A percentile compares a stretch with the other conserved stretches of the same genome.
These are phyloP conservation scores for Xylariales sp. DNA, from an alignment of 2,329 filamentous ascomycete genomes.

Conservation along the genomic window DNA sequence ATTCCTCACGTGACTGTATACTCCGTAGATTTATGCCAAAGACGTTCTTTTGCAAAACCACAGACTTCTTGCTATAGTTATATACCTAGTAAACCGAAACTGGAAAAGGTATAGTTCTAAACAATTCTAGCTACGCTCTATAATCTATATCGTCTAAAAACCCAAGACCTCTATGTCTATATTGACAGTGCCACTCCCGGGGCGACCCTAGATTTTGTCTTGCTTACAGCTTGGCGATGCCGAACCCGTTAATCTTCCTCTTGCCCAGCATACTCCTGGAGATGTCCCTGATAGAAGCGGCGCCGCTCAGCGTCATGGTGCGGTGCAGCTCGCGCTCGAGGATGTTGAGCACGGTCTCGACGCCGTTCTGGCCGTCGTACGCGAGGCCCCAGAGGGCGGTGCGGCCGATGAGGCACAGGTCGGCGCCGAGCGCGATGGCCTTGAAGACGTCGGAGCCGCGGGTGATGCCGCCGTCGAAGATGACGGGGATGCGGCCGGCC, in stretches of 20 bases:
- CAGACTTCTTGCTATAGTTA: too few species aligned
- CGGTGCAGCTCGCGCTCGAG: constrained; percentile 11
- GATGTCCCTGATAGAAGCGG: background rate
- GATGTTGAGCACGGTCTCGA: constrained; percentile 2
- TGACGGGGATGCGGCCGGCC: constrained; percentile 36
- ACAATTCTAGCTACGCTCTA: too few species aligned
- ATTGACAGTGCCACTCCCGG: too few species aligned
- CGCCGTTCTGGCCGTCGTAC: background rate
- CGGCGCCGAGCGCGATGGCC: constrained; percentile 12
- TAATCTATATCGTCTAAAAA: too few species aligned
- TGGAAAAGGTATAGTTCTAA: too few species aligned
- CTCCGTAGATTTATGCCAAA: too few species aligned
- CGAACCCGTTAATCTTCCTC: background rate
- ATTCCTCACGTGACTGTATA: too few species aligned
- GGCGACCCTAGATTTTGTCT: background rate
- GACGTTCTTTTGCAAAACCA: too few species aligned
- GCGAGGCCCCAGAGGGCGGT: constrained; percentile 10
- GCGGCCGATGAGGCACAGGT: constrained; percentile 12
- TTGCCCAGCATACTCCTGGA: background rate
- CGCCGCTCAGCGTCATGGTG: constrained; percentile 9
- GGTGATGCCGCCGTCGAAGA: constrained; percentile 6
- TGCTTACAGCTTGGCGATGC: background rate
- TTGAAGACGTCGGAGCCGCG: constrained; percentile 12
- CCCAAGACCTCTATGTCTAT: too few species aligned
- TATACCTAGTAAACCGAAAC: too few species aligned